A percentile compares a stretch with the other conserved stretches of the same genome.
phyloP scores from a whole-genome alignment of 768 basidiomycete genomes.

The Podaxis sp. region DNA sequence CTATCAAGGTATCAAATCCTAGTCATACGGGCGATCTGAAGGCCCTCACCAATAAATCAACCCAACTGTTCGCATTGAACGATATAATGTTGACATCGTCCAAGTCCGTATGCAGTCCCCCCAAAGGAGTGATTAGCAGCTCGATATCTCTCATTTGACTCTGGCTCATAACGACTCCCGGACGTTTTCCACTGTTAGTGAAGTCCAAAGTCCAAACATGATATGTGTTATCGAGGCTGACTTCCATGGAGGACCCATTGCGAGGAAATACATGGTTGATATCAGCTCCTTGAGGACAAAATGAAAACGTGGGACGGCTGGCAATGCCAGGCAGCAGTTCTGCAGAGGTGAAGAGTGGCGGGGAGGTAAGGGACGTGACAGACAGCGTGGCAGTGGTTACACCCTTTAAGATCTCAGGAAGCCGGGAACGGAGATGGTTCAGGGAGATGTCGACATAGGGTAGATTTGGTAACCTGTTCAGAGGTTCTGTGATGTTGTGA shows the following conservation, averaged over 20 bases:
- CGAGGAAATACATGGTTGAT: constrained; percentile 53
- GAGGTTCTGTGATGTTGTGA: constrained; percentile 24
- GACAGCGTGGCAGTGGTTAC: constrained; percentile 52
- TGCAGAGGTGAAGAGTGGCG: constrained; percentile 38
- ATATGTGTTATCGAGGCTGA: constrained; percentile 18
- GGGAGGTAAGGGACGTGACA: constrained; percentile 30
- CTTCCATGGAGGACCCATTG: constrained; percentile 19
- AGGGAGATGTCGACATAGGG: constrained; percentile 52
- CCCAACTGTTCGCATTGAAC: constrained; percentile 55
- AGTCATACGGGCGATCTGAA: constrained; percentile 5
- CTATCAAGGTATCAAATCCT: constrained; percentile 28
- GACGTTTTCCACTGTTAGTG: constrained; percentile 44
- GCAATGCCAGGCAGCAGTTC: constrained; percentile 38
- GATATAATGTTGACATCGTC: constrained; percentile 33
- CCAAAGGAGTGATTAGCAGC: constrained; percentile 51
- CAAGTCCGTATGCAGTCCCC: constrained; percentile 38
- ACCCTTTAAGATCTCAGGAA: constrained; percentile 41
- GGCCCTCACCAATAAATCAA: constrained; percentile 55
- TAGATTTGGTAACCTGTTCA: constrained; percentile 16
- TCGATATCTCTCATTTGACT: constrained; percentile 72
- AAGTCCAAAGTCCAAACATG: constrained; percentile 72
- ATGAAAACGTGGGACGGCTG: constrained; percentile 50
- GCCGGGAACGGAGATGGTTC: constrained; percentile 38
- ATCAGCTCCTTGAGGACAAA: constrained; percentile 38
- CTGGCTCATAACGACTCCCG: constrained; percentile 70